Base-by-base conservation (phyloP, 2,329 filamentous ascomycete species). In the Aurifilum marmelostoma region DNA sequence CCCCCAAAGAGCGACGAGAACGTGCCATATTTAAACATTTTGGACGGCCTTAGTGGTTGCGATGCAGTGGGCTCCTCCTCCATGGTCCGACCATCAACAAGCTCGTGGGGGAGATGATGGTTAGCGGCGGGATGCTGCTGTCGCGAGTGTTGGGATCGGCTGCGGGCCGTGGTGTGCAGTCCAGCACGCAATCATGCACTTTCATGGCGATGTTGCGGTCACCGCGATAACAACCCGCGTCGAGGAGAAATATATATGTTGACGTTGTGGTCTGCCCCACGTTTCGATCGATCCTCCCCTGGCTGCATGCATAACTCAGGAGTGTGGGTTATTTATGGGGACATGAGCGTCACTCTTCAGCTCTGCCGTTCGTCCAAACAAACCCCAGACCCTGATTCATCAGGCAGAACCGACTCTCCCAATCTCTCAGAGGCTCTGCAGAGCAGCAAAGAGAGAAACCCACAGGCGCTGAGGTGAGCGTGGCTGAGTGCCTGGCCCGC, bases 181-280 rank as follows among this genome's bases (percentile, higher is more conserved):
- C 11, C 34, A 69, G 69, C 69, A 71, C 69, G 69, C 69, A 71
- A 71, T 71, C 29, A 39, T 66, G 59, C 63, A 66, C 32, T 21
- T 43, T 66, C 67, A 68, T 71, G 59, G 65, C 69, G 69, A 68
- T 50, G 50, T 27, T 62, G 32, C 18, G 50, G 14, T 63, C 62
- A 54, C 62, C 41, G 29, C 18, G 14, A 24, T 47, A 52, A 21
- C 14, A n/a, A 34, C 37, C 18, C 50, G 27, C 27, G 27, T 37
- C 18, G 62, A 29, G 32, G 14, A 27, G 24, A 64, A 29, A n/a
- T 8, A 47, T 65, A 65, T 65, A 65, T 56, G 54, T 39, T 65
- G 50, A 41, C 32, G n/a, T 43, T n/a, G 2, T 11, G 8, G 37
- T 7, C 41, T 3, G 62, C 62, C 63, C 63, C 63, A 56, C 50